Evolutionary conservation across 192 early-diverging fungal genomes (phyloP).

Genomic region (Podila minutissima): DNA sequence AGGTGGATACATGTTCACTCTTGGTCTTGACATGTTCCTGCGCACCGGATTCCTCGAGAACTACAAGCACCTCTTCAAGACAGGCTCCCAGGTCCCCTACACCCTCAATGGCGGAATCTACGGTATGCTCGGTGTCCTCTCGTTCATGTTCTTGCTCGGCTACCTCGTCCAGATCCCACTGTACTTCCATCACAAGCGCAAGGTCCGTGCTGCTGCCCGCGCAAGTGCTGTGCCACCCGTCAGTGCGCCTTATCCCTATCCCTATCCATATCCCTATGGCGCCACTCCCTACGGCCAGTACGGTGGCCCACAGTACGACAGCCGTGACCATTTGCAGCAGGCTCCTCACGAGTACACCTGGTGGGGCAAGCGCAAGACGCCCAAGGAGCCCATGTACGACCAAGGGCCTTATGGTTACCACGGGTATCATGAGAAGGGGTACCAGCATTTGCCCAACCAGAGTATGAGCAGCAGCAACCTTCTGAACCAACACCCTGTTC

Average conservation of each 20-base stretch:
- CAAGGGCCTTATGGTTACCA: background rate
- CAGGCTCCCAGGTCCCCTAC: constrained; percentile 12
- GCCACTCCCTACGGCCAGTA: background rate
- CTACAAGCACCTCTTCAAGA: constrained; percentile 19
- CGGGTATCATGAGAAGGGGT: constrained; percentile 7
- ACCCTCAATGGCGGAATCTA: constrained; percentile 21
- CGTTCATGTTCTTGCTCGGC: constrained; percentile 20
- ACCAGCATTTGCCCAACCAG: constrained; percentile 1
- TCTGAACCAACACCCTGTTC: background rate
- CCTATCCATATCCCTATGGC: constrained; percentile 27
- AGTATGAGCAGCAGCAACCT: background rate
- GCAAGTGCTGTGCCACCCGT: constrained; percentile 9
- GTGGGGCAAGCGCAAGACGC: constrained; percentile 22
- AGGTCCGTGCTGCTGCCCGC: background rate
- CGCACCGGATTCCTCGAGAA: constrained; percentile 31
- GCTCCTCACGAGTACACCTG: constrained; percentile 12
- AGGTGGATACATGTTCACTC: constrained; percentile 32
- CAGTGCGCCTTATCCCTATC: constrained; percentile 19
- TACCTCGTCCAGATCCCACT: constrained; percentile 24
- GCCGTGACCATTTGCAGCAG: constrained; percentile 9
- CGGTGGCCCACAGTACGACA: constrained; percentile 10
- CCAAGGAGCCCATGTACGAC: background rate
- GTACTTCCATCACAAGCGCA: constrained; percentile 14
- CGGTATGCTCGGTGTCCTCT: constrained; percentile 28
- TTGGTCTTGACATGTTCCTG: constrained; percentile 28